A percentile compares a stretch with the other conserved stretches of the same genome.
phyloP scores from a whole-genome alignment of 2,329 filamentous ascomycete genomes.

The Phyllosticta capitalensis region DNA sequence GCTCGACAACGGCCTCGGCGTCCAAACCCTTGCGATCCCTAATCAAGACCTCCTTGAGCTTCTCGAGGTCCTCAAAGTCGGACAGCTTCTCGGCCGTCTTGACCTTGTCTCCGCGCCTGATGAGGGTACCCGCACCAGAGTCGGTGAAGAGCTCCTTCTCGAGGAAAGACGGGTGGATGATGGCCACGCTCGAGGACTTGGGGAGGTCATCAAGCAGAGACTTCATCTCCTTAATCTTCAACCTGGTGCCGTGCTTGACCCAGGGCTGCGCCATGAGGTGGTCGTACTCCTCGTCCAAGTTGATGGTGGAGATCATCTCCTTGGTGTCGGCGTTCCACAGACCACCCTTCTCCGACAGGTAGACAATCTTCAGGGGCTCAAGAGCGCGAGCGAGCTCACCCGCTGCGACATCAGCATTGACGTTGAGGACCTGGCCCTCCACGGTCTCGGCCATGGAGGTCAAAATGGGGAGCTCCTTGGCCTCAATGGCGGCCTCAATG shows the following conservation, averaged over 20 bases:
- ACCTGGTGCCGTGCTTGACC: slow-evolving; percentile 86
- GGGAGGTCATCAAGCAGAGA: slow-evolving; percentile 82
- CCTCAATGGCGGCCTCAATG: slow-evolving; percentile 80
- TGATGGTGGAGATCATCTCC: slow-evolving; percentile 94
- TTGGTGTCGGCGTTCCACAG: slow-evolving; percentile 89
- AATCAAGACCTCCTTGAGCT: slow-evolving; percentile 73
- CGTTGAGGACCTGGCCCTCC: slow-evolving; percentile 88
- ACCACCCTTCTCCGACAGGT: slow-evolving; percentile 95
- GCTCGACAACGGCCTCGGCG: slow-evolving; percentile 72
- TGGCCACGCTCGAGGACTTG: slow-evolving; percentile 86
- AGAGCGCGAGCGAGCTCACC: slow-evolving; percentile 82
- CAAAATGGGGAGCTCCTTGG: slow-evolving; percentile 82
- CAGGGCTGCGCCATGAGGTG: slow-evolving; percentile 86
- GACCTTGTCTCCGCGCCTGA: slow-evolving; percentile 85
- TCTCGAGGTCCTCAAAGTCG: slow-evolving; percentile 65
- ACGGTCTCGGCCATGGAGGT: slow-evolving; percentile 93
- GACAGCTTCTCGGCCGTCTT: slow-evolving; percentile 60
- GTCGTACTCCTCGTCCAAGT: slow-evolving; percentile 93
- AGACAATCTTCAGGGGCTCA: slow-evolving; percentile 94
- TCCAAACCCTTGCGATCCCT: slow-evolving; percentile 75
- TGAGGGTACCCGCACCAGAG: slow-evolving; percentile 85
- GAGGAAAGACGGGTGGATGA: slow-evolving; percentile 91
- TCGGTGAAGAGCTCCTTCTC: slow-evolving; percentile 97
- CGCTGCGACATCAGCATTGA: slow-evolving; percentile 94
- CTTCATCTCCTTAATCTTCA: slow-evolving; percentile 98